These are phyloP conservation scores for Rhododendron ferrugineum DNA, from an alignment of 148 eudicot species.

Conservation along the genomic window DNA sequence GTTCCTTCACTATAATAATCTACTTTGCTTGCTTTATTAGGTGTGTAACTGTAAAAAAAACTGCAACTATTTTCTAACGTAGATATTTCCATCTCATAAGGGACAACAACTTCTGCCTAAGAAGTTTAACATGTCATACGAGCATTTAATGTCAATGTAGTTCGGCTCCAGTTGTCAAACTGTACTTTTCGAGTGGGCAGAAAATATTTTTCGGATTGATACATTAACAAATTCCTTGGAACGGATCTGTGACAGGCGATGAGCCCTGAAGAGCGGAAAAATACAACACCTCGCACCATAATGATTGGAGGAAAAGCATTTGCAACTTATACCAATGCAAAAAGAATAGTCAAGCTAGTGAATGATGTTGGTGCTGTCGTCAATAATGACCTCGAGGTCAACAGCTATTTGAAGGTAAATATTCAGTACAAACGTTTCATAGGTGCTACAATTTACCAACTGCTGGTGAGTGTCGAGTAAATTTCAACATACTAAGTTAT, in stretches of 20 bases:
- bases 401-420: constrained; percentile 77
- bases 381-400: constrained; percentile 90
- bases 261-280: constrained; percentile 81
- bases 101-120: neutral
- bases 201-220: neutral
- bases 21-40: neutral
- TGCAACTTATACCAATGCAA: constrained; percentile 95
- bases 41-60: neutral
- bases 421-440: neutral
- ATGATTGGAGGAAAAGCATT: constrained; percentile 99
- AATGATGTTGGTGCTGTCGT: constrained; percentile 90
- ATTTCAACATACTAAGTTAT: neutral
- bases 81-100: neutral
- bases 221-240: neutral
- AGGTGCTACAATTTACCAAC: neutral
- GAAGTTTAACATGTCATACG: neutral
- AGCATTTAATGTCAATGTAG: neutral
- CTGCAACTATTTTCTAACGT: neutral
- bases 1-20: neutral
- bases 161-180: neutral
- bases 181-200: neutral
- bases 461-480: neutral
- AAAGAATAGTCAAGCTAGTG: constrained; percentile 90
- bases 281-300: constrained; percentile 73
- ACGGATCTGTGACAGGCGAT: constrained; percentile 53